Evolutionary conservation across 139 green algal genomes (phyloP), one percentile per base, ranked within the genome.

Genomic region (Chlorella vulgaris): DNA sequence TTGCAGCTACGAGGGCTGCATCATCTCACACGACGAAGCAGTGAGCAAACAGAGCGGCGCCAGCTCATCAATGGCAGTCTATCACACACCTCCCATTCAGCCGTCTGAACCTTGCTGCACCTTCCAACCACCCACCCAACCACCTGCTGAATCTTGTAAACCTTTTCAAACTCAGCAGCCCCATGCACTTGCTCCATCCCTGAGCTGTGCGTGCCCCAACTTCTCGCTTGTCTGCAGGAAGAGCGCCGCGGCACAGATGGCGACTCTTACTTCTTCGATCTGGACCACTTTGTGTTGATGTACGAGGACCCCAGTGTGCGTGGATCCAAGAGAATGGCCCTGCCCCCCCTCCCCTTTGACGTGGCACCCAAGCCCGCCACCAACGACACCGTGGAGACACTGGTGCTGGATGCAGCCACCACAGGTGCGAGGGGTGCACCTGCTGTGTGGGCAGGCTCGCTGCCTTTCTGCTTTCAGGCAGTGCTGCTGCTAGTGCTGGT

Each of bases 241-340:
- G 75, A 60, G 75, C 58, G 39, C 39, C 75, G 60, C 4, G 60
- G 39, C 39, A 65, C 55, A 5, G 55, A 69, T 1, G 68, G 22
- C 29, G 79, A 90, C 85, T 68, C 76, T 22, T 93, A 93, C 81
- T 66, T 92, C 21, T 92, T 89, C 47, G 78, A 89, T 76, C 84
- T 93, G 42, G 82, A 91, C 79, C 81, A 88, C 87, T 89, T 92
- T 50, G 18, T 78, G 22, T 24, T 66, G 69, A 47, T 86, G 21
- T 66, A 81, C 33, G 8, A 24, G 24, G 55, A 65, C 55, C 55
- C 55, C 18, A 31, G 18, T 5, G 15, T 28, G 18, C 22, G 18
- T 5, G 18, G 5, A n/a, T 21, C 5, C 18, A 15, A 65, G 55
- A 15, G 55, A 21, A 5, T 31, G 55, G 18, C 18, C 18, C 55